Evolutionary conservation across 2,329 filamentous ascomycete species (phyloP), one percentile per base, ranked within the genome.

Genomic region (Trichoderma koningiopsis): DNA sequence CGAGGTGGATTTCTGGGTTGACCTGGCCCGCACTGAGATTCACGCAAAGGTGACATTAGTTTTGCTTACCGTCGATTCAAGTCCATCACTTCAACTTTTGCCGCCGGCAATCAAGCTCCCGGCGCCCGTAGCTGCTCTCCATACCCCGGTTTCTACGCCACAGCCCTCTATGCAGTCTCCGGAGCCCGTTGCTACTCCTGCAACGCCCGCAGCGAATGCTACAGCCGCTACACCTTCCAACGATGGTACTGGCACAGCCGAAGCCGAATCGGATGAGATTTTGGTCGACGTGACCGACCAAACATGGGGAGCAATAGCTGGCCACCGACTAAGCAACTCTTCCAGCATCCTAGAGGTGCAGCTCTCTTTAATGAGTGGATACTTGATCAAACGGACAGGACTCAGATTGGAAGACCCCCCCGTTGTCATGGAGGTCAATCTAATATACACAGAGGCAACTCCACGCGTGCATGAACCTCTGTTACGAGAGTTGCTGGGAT

Each of bases 201-300:
- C 82, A 4, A 87, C 86, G 0, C 84, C 85, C 0, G 81, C 82
- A 56, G 69, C 73, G n/a, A 76, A 72, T 53, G 70, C 59, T 13
- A 74, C 81, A 31, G 81, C 85, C 1, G 83, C 85, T 3, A 87
- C 82, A 31, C 84, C 84, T 0, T 80, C 82, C 14, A 78, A 81
- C 3, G 80, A 83, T 43, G 78, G 79, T 57, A 76, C 62, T 10
- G 78, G 79, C 59, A 76, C 80, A 2, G 76, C 78, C 19, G 85
- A 88, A 27, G 70, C 77, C 8, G 79, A 81, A 5, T 71, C 76
- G 5, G 91, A 94, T 69, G 87, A 90, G 0, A 87, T 90, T 24
- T 85, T 96, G 13, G 81, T 92, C 22, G 92, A 96, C 75, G 79
- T 87, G 2, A 89, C 89, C 0, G 92, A 96, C 74, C 91, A 92